Evolutionary conservation across 352 stramenopile genomes (phyloP), one percentile per base, ranked within the genome.

Genomic region (Phytopythium mirpurense): DNA sequence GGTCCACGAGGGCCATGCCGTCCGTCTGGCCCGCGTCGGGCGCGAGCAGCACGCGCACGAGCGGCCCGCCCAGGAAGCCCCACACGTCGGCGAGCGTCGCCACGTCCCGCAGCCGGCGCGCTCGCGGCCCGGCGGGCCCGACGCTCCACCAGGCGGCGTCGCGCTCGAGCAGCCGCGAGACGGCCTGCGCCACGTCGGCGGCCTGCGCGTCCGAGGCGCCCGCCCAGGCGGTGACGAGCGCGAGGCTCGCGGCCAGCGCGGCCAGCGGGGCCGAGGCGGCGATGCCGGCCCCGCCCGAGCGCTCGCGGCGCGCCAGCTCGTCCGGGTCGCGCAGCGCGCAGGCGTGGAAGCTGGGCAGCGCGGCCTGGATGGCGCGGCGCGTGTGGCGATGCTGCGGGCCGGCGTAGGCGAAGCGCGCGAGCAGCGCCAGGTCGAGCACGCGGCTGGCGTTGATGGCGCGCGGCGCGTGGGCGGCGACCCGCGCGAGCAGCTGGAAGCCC

Each of bases 401-500:
- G 2, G 70, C 71, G 56, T 85, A 90, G 18, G 76, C 76, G 21
- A 87, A 90, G 16, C 86, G 62, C 4, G 78, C 81, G 23, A 86
- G 67, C 27, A 88, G 86, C 50, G 76, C 78, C 4, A 91, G 65
- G 57, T 91, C 80, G 48, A 89, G 56, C 38, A 88, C 78, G 29
- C 85, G 84, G 50, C 64, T 73, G 14, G 75, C 60, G 49, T 91
- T 88, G 32, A 88, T 67, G 27, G 70, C 62, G 14, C 59, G 58
- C 41, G 73, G 84, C 0, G 72, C 68, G 16, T 88, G 67, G 1
- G 51, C 47, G 0, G 78, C 80, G 2, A 91, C 54, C 5, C 72
- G 67, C 32, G 74, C 57, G 5, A 91, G 72, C 12, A 91, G 57
- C 41, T 86, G 80, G 37, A 91, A 88, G 1, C 80, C 78, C 58